A percentile compares a stretch with the other conserved stretches of the same genome.
Evolutionary conservation across 2,329 filamentous ascomycete genomes (phyloP).

Genomic region (Pestalotiopsis sp.): DNA sequence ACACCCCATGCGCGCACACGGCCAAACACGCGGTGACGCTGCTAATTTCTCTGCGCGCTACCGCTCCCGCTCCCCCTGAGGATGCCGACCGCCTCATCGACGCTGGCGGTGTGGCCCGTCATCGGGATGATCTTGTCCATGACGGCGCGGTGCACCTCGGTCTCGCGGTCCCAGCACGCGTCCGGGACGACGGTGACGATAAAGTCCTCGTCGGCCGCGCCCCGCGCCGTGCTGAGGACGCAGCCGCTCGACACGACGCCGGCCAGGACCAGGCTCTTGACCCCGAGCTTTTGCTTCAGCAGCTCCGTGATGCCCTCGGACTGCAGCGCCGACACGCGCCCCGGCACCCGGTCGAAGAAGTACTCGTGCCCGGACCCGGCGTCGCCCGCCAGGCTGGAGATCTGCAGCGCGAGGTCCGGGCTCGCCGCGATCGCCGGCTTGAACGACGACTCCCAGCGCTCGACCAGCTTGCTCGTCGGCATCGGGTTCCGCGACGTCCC

Average conservation of each 20-base stretch:
- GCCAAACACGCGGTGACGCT: not conserved
- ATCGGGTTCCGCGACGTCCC: constrained; percentile 11
- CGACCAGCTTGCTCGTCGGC: constrained; percentile 15
- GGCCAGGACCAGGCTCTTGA: constrained; percentile 16
- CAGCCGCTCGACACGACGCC: constrained; percentile 19
- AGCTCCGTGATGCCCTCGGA: constrained; percentile 14
- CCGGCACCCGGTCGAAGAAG: constrained; percentile 9
- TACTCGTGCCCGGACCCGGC: constrained; percentile 9
- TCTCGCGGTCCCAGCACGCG: constrained; percentile 18
- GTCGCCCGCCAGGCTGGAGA: constrained; percentile 7
- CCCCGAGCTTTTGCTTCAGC: constrained; percentile 15
- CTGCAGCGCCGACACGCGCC: constrained; percentile 14
- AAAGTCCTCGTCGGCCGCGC: constrained; percentile 19
- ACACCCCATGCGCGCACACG: not conserved
- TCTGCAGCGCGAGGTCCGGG: constrained; percentile 15
- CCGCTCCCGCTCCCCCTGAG: not conserved
- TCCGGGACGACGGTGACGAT: constrained; percentile 20
- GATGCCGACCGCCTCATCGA: constrained; percentile 5
- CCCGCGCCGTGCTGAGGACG: constrained; percentile 16
- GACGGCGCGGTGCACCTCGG: not conserved
- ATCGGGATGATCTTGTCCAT: constrained; percentile 7
- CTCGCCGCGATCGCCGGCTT: constrained; percentile 15
- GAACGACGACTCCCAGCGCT: constrained; percentile 13
- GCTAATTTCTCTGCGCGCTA: too few species aligned
- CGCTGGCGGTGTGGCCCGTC: not conserved